Evolutionary conservation across 495 filamentous ascomycete species (phyloP), one percentile per base, ranked within the genome.

Genomic region (Aspergillus olivimuriae): DNA sequence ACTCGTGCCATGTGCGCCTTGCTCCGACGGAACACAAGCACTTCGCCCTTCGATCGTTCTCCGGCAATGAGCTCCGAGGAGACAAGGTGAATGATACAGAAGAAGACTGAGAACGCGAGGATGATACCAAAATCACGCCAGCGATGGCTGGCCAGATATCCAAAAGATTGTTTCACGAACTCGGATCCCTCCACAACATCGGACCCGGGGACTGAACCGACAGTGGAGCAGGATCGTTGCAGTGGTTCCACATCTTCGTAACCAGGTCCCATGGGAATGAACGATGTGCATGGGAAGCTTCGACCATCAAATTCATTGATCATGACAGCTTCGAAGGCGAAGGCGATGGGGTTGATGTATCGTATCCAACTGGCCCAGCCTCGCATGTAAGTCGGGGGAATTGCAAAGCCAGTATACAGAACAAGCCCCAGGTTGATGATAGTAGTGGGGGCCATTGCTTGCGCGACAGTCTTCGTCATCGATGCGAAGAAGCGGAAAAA

Each of bases 341-440:
- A 53, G 10, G 42, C 48, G 18, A 92, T 73, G 9, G 87, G 87
- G 48, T 92, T 80, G 6, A 94, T 56, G 48, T 86, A 92, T 31
- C 48, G 51, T n/a, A 66, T 58, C 58, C 59, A 65, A 10, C 35
- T 43, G 39, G 67, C 60, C 68, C 67, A 70, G 4, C 56, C 53
- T 16, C 52, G 56, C 62, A 68, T 67, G 44, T 60, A 48, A 1
- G 44, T 16, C 16, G 53, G 44, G 1, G 66, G 60, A 12, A 69
- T 50, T 0, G 53, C 49, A 34, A 68, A 69, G 2, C 65, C 65
- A 4, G 61, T 64, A 38, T 62, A 66, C 0, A 66, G 52, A 20
- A 54, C 45, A 5, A 66, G 28, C 20, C 50, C 58, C 2, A 69
- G 52, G 16, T 68, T 52, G 15, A 68, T 35, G 14, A 66, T 49